phyloP scores from a whole-genome alignment of 2,329 filamentous ascomycete species.

The Hymenoscyphus occultus region DNA sequence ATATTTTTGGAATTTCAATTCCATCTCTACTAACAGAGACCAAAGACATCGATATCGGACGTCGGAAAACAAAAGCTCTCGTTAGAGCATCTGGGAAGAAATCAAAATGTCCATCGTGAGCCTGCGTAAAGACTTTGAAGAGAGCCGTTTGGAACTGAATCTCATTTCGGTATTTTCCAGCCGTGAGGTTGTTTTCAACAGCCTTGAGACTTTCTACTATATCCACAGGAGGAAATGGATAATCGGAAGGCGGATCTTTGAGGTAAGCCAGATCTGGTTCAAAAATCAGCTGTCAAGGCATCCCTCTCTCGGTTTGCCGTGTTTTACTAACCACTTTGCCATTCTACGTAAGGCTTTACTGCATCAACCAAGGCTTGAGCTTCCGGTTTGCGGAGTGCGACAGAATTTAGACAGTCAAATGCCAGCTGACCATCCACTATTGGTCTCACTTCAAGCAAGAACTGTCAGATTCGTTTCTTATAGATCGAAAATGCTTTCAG shows the following conservation, averaged over 20 bases:
- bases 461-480: background rate
- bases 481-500: background rate
- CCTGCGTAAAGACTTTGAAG: conserved; percentile 47
- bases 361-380: conserved; percentile 19
- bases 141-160: conserved; percentile 54
- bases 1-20: conserved; percentile 50
- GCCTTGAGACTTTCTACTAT: conserved; percentile 43
- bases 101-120: conserved; percentile 62
- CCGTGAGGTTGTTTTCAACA: conserved; percentile 42
- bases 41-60: conserved; percentile 46
- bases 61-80: conserved; percentile 49
- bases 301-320: background rate
- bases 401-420: conserved; percentile 23
- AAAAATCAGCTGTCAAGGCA: background rate
- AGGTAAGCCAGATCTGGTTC: conserved; percentile 10
- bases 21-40: conserved; percentile 60
- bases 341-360: conserved; percentile 20
- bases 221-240: conserved; percentile 46
- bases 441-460: conserved; percentile 2
- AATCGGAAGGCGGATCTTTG: conserved; percentile 46
- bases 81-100: conserved; percentile 35
- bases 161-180: conserved; percentile 45
- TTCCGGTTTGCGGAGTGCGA: conserved; percentile 16
- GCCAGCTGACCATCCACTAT: conserved; percentile 19
- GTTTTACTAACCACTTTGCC: conserved; percentile 18